Conservation (phyloP, 2,329 filamentous ascomycete genomes). For the Sarocladium oryzae region DNA sequence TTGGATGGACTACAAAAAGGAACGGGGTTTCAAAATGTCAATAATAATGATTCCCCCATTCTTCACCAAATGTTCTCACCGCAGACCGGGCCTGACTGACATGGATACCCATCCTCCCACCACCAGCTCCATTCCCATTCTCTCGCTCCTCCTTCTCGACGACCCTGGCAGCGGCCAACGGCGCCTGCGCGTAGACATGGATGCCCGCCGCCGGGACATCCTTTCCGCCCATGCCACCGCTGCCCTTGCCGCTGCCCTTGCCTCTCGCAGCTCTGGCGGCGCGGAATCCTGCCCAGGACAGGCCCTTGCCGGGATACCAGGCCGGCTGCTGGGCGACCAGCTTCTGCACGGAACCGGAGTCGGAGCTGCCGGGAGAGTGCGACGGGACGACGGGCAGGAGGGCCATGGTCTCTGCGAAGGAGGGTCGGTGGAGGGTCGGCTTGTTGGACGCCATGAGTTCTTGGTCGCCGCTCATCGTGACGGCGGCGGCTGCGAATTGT, state of each 20-base stretch:
- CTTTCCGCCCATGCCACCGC: constrained; percentile 11
- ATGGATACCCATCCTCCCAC: constrained; percentile 26
- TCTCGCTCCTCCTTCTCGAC: constrained; percentile 25
- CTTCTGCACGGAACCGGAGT: constrained; percentile 13
- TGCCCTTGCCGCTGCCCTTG: constrained; percentile 11
- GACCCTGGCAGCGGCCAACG: constrained; percentile 28
- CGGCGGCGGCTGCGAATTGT: too few species aligned
- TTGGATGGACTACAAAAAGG: constrained; percentile 51
- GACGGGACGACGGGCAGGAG: constrained; percentile 5
- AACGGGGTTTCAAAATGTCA: too few species aligned
- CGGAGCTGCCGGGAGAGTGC: too few species aligned
- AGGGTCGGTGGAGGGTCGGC: neutral
- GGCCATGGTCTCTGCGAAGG: constrained; percentile 3
- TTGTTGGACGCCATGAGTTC: neutral
- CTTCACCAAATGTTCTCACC: too few species aligned
- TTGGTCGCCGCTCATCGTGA: too few species aligned
- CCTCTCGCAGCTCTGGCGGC: too few species aligned
- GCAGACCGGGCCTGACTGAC: constrained; percentile 24
- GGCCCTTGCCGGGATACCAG: constrained; percentile 25
- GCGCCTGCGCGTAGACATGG: constrained; percentile 30
- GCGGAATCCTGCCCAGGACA: too few species aligned
- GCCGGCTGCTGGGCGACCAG: constrained; percentile 27
- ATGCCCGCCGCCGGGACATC: constrained; percentile 28
- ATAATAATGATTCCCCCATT: too few species aligned
- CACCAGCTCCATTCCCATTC: constrained; percentile 1